Conservation (phyloP, 2,329 filamentous ascomycete species). For the Podosphaera fusca region DNA sequence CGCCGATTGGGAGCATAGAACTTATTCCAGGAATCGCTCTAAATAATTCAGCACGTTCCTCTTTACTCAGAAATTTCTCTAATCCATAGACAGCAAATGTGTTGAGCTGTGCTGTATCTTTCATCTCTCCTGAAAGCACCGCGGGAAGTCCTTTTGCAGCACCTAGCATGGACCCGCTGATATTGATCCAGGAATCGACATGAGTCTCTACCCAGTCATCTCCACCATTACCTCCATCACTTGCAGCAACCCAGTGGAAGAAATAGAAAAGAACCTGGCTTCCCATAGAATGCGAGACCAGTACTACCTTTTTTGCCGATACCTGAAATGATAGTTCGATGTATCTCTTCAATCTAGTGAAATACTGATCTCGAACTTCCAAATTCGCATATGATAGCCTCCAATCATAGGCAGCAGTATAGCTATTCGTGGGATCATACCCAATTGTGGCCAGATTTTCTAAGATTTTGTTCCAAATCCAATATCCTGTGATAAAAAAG, state of each 20-base stretch:
- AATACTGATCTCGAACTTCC: slow-evolving; percentile 80
- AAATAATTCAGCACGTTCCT: slow-evolving; percentile 83
- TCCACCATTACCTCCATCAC: slow-evolving; percentile 59
- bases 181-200: slow-evolving; percentile 92
- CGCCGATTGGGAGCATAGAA: slow-evolving; percentile 88
- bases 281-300: slow-evolving; percentile 93
- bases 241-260: slow-evolving; percentile 54
- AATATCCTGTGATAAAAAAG: slow-evolving; percentile 80
- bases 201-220: slow-evolving; percentile 74
- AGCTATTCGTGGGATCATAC: slow-evolving; percentile 66
- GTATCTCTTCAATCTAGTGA: slow-evolving; percentile 69
- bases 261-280: slow-evolving; percentile 81
- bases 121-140: slow-evolving; percentile 89
- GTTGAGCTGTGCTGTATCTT: slow-evolving; percentile 89
- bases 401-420: slow-evolving; percentile 68
- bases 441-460: slow-evolving; percentile 91
- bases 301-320: slow-evolving; percentile 53
- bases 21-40: slow-evolving; percentile 91
- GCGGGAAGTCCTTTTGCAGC: slow-evolving; percentile 79
- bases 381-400: slow-evolving; percentile 74
- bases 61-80: slow-evolving; percentile 79
- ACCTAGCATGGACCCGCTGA: slow-evolving; percentile 93
- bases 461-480: slow-evolving; percentile 92
- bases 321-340: slow-evolving; percentile 66
- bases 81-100: slow-evolving; percentile 90